These are phyloP conservation scores for Exophiala xenobiotica DNA, from an alignment of 2,329 filamentous ascomycete genomes.

Conservation along the genomic window DNA sequence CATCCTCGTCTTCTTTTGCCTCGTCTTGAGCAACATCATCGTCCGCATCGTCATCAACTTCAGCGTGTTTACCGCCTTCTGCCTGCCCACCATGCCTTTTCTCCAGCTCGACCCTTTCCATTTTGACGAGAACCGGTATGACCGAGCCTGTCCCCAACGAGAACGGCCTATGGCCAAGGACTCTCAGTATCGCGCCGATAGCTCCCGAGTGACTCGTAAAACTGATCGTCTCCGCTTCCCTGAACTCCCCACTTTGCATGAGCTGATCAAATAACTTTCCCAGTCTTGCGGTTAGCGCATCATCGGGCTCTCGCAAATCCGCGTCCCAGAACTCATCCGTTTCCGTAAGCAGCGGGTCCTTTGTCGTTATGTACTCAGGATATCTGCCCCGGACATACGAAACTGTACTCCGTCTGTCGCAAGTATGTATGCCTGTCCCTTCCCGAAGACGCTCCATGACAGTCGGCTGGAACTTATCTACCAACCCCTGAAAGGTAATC, in stretches of 20 bases:
- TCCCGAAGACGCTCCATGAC: constrained; percentile 62
- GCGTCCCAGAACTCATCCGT: constrained; percentile 55
- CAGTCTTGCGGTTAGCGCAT: constrained; percentile 49
- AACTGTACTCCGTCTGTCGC: constrained; percentile 55
- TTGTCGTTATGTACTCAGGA: constrained; percentile 50
- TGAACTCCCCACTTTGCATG: constrained; percentile 48
- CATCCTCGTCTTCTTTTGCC: neutral
- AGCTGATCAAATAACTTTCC: constrained; percentile 52
- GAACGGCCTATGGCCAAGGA: constrained; percentile 49
- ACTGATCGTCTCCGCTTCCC: constrained; percentile 46
- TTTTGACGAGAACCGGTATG: constrained; percentile 54
- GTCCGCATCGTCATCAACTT: neutral
- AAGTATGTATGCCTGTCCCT: constrained; percentile 62
- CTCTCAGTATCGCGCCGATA: constrained; percentile 54
- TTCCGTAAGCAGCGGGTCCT: constrained; percentile 56
- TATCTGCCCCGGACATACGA: constrained; percentile 44
- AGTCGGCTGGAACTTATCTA: constrained; percentile 43
- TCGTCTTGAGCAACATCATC: too few species aligned
- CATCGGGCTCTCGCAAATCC: constrained; percentile 49
- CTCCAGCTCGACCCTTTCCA: constrained; percentile 28
- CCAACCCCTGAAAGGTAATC: constrained; percentile 49
- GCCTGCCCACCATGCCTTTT: constrained; percentile 17
- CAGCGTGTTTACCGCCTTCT: constrained; percentile 15
- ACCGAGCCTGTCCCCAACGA: constrained; percentile 50
- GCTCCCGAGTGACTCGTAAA: constrained; percentile 61